phyloP scores from a whole-genome alignment of 2,329 filamentous ascomycete species.

The Mycogone perniciosa region DNA sequence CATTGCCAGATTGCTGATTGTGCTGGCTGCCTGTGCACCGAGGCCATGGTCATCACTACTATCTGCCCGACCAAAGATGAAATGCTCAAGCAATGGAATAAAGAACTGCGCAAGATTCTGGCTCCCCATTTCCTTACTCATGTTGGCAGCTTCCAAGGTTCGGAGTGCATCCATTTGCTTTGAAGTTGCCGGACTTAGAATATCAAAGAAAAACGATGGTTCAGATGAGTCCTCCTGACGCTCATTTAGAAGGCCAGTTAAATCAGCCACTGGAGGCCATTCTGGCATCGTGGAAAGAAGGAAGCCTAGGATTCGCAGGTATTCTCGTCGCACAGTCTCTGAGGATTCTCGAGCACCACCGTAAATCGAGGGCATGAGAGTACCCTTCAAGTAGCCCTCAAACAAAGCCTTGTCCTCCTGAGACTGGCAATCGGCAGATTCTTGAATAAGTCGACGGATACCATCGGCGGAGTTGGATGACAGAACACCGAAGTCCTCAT shows the following conservation, averaged over 20 bases:
- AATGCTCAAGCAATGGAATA: slow-evolving; percentile 87
- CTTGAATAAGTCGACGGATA: slow-evolving; percentile 70
- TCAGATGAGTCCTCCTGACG: slow-evolving; percentile 58
- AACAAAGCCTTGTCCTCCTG: slow-evolving; percentile 38
- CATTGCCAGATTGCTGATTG: slow-evolving; percentile 67
- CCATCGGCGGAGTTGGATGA: slow-evolving; percentile 73
- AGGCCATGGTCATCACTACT: slow-evolving; percentile 74
- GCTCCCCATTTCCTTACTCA: slow-evolving; percentile 58
- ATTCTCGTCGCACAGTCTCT: slow-evolving; percentile 79
- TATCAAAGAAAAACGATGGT: slow-evolving; percentile 82
- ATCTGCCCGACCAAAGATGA: slow-evolving; percentile 76
- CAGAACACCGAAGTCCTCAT: slow-evolving; percentile 82
- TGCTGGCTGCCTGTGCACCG: slow-evolving; percentile 76
- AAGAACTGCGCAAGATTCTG: slow-evolving; percentile 81
- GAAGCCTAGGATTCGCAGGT: slow-evolving; percentile 71
- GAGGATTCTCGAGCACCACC: slow-evolving; percentile 70
- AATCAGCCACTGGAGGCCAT: slow-evolving; percentile 67
- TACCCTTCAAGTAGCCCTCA: slow-evolving; percentile 51
- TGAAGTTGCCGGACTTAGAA: slow-evolving; percentile 83
- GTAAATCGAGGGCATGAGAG: slow-evolving; percentile 71
- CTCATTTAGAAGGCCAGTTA: slow-evolving; percentile 59
- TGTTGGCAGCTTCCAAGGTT: slow-evolving; percentile 63
- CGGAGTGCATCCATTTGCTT: slow-evolving; percentile 79
- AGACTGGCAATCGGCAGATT: slow-evolving; percentile 38
- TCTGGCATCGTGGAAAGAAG: slow-evolving; percentile 64